Conservation (phyloP, 2,329 filamentous ascomycete species). For the Colletotrichum musae region DNA sequence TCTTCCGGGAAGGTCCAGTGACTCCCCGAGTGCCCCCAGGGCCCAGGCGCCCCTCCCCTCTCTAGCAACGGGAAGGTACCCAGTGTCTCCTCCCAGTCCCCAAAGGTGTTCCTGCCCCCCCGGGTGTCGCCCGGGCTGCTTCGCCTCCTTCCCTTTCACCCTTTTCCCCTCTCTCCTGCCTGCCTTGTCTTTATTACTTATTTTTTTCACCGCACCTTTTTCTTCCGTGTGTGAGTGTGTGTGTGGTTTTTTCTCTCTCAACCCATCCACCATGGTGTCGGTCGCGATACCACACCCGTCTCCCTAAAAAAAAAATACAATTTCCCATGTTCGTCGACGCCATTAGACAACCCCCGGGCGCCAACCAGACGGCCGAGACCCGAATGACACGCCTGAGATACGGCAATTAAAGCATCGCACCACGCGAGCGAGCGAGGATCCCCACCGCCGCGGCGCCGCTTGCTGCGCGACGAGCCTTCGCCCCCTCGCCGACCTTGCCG, state of each 20-base stretch:
- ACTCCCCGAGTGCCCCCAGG: too few relatives aligned
- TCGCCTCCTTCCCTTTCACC: too few relatives aligned
- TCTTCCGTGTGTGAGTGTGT: neutral
- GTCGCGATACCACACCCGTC: neutral
- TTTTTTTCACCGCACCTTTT: neutral
- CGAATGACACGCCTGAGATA: conserved; percentile 1
- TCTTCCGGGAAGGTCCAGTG: too few relatives aligned
- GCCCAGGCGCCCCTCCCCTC: too few relatives aligned
- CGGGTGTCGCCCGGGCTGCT: too few relatives aligned
- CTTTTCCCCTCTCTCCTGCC: neutral
- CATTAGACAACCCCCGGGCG: neutral
- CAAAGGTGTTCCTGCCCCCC: too few relatives aligned
- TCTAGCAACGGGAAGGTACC: too few relatives aligned
- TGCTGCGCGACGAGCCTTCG: conserved; percentile 27
- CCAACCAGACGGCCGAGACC: conserved; percentile 1
- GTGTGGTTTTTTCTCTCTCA: neutral
- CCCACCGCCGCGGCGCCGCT: conserved; percentile 25
- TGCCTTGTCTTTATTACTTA: neutral
- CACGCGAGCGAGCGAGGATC: neutral
- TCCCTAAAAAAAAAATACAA: neutral
- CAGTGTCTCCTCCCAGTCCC: too few relatives aligned
- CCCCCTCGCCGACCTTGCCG: conserved; percentile 20
- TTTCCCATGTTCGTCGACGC: neutral
- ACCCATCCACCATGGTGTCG: conserved; percentile 9
- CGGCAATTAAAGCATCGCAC: neutral